These are phyloP conservation scores for Suillus brevipes DNA, from an alignment of 768 basidiomycete species.

Conservation along the genomic window DNA sequence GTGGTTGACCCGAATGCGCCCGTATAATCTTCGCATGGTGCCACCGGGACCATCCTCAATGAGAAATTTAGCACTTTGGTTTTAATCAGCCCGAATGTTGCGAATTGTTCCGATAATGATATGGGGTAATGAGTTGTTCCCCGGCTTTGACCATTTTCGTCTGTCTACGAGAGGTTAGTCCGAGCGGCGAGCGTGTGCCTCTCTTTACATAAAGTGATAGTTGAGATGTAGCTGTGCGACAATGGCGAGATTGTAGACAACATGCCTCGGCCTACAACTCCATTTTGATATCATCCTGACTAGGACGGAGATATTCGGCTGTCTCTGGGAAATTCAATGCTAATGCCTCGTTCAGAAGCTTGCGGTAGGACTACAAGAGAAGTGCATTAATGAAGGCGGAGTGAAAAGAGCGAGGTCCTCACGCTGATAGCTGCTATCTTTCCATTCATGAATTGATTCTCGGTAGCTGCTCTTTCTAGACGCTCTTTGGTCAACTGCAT, in stretches of 20 bases:
- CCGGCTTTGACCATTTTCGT: not conserved
- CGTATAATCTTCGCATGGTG: not conserved
- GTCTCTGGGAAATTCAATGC: slow-evolving; percentile 69
- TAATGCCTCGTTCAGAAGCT: slow-evolving; percentile 66
- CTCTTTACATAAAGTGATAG: not conserved
- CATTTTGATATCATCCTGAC: slow-evolving; percentile 3
- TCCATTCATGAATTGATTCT: slow-evolving; percentile 91
- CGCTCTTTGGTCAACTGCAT: slow-evolving; percentile 80
- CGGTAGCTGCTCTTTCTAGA: slow-evolving; percentile 79
- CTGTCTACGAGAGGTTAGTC: not conserved
- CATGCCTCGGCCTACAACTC: not conserved
- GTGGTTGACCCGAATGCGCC: not conserved
- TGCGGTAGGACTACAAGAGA: slow-evolving; percentile 63
- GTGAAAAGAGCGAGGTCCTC: slow-evolving; percentile 21
- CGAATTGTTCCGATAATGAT: not conserved
- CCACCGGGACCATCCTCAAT: not conserved
- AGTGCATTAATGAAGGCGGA: slow-evolving; percentile 10
- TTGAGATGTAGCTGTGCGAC: not conserved
- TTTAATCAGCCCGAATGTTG: not conserved
- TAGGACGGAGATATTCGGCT: slow-evolving; percentile 24
- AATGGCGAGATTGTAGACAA: not conserved
- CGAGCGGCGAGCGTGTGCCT: not conserved
- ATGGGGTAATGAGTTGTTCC: not conserved
- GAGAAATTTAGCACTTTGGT: not conserved
- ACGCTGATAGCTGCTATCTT: slow-evolving; percentile 81